Percentiles rank a stretch among this genome's conserved stretches.
phyloP scores from a whole-genome alignment of 129 eudicot genomes.

The Lactuca sativa region DNA sequence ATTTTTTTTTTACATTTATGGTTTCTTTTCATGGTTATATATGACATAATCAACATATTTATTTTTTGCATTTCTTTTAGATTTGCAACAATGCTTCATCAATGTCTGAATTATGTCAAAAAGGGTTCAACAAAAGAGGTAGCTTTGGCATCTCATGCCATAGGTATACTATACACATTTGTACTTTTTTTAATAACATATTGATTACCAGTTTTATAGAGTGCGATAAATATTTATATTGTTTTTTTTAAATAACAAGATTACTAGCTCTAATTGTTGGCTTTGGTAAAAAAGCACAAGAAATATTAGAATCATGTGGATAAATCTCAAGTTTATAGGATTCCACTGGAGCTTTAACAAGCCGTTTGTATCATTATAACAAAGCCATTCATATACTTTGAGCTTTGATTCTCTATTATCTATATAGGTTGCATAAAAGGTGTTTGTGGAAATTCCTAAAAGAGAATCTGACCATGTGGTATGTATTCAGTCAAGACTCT shows the following conservation, averaged over 20 bases:
- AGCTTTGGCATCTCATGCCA: slow-evolving; percentile 72
- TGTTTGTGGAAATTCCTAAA: no score
- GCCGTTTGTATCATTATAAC: no score
- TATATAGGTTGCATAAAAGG: no score
- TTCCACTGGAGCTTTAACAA: no score
- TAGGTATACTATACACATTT: slow-evolving; percentile 42
- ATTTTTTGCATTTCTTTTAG: slow-evolving; percentile 29
- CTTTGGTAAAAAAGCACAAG: slow-evolving; percentile 80
- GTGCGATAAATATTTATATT: slow-evolving; percentile 4
- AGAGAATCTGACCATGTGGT: no score
- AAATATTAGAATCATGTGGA: slow-evolving; percentile 77
- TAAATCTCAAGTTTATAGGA: no score
- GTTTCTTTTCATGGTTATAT: slow-evolving; percentile 10
- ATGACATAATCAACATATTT: background rate
- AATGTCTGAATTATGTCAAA: slow-evolving; percentile 72
- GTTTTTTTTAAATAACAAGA: slow-evolving; percentile 40
- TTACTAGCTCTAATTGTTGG: slow-evolving; percentile 81
- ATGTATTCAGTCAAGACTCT: no score
- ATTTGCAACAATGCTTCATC: slow-evolving; percentile 78
- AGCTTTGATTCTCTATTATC: no score
- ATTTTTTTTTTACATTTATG: slow-evolving; percentile 11
- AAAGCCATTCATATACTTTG: no score
- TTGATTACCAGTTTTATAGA: background rate
- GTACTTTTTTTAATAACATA: background rate
- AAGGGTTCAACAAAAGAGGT: slow-evolving; percentile 82